Evolutionary conservation across 1,139 yeast species (phyloP).

Genomic region (Waltiozyma sp.): DNA sequence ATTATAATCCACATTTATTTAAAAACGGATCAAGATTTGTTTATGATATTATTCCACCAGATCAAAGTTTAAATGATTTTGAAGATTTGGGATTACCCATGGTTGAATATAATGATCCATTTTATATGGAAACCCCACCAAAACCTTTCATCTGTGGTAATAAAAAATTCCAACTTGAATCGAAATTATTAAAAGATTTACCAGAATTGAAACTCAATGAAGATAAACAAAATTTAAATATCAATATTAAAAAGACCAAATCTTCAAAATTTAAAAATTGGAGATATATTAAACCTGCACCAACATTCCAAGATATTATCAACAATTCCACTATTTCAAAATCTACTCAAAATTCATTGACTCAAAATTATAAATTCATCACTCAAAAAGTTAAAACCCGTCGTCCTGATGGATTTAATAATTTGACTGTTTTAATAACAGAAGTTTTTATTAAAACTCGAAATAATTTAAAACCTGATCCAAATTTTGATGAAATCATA

Average conservation of each 20-base stretch:
- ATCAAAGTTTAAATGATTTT: conserved; percentile 23
- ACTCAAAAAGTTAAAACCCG: conserved; percentile 23
- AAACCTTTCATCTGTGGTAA: conserved; percentile 60
- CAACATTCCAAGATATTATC: conserved; percentile 26
- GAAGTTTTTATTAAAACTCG: conserved; percentile 60
- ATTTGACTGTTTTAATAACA: conserved; percentile 43
- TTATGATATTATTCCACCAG: conserved; percentile 16
- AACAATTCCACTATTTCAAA: conserved; percentile 3
- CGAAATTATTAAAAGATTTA: conserved; percentile 16
- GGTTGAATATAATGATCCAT: conserved; percentile 52
- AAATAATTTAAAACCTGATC: conserved; percentile 49
- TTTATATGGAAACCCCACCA: conserved; percentile 44
- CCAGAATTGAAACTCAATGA: conserved; percentile 7
- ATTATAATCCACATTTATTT: background rate
- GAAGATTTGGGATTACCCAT: conserved; percentile 36
- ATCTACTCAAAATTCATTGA: conserved; percentile 39
- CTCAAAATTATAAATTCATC: conserved; percentile 24
- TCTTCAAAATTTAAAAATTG: conserved; percentile 17
- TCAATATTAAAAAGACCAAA: background rate
- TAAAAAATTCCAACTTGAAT: conserved; percentile 33
- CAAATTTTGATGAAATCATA: conserved; percentile 43
- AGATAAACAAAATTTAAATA: background rate
- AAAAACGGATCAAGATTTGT: conserved; percentile 1
- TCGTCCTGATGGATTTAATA: conserved; percentile 34
- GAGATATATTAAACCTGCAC: conserved; percentile 31